These are phyloP conservation scores for Fragaria nilgerrensis DNA, from an alignment of 306 rosid species.

Conservation along the genomic window DNA sequence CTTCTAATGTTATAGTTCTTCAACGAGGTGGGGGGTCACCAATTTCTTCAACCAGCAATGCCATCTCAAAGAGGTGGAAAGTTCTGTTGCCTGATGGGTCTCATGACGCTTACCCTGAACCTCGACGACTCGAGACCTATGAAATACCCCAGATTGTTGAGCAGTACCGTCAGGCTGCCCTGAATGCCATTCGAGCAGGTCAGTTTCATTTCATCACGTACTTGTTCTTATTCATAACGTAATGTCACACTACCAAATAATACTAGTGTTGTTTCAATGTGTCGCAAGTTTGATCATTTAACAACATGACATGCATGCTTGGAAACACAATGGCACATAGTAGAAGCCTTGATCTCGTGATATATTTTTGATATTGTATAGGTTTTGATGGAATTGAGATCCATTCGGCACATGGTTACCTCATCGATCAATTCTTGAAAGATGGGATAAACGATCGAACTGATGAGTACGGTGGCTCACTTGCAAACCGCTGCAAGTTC, in stretches of 20 bases:
- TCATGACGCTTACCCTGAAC: constrained; percentile 58
- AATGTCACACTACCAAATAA: not conserved
- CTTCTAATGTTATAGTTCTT: too few species aligned
- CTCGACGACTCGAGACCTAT: constrained; percentile 43
- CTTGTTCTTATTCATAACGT: not conserved
- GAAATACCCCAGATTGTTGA: constrained; percentile 67
- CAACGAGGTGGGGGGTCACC: constrained; percentile 52
- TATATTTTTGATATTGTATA: constrained; percentile 15
- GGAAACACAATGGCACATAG: not conserved
- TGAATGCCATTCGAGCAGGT: constrained; percentile 80
- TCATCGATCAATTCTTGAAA: constrained; percentile 48
- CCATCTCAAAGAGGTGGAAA: constrained; percentile 71
- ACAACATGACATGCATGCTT: not conserved
- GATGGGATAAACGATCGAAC: constrained; percentile 51
- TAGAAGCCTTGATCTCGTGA: not conserved
- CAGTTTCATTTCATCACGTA: not conserved
- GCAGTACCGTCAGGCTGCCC: constrained; percentile 63
- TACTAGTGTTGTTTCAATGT: not conserved
- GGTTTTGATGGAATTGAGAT: constrained; percentile 96
- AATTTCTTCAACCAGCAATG: constrained; percentile 64
- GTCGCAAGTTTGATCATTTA: not conserved
- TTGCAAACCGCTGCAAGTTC: constrained; percentile 63
- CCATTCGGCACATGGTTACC: constrained; percentile 92
- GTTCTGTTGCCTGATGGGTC: constrained; percentile 78
- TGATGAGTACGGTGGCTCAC: constrained; percentile 70